Base-by-base conservation (phyloP, 2,329 filamentous ascomycete genomes). In the Cyphellophora attinorum region DNA sequence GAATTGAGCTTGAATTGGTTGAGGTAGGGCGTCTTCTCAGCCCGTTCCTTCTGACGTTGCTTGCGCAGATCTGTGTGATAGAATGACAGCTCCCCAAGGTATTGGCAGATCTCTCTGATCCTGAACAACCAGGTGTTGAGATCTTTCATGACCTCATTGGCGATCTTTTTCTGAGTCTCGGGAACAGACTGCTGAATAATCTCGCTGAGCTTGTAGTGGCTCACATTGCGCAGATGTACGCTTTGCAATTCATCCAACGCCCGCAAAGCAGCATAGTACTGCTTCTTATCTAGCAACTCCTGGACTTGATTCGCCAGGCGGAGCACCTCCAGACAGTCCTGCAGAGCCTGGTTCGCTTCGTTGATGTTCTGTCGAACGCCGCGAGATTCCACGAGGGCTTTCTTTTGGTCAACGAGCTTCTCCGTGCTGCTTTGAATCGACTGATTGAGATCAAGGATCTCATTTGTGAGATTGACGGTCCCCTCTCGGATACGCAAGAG, bases 161-260 rank as follows among this genome's bases (percentile, higher is more conserved):
- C 89, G 37, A 98, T 95, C 33, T 85, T 78, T 51, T 85, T 86
- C 52, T 94, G 86, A 1, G 86, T 95, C 3, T 84, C 79, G 1
- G 91, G 91, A 19, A 96, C 89, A 1, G 89, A 96, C 49, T 85
- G 86, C 57, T 95, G 89, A 45, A 98, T 96, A 65, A 94, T 76
- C 53, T 93, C 85, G 19, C 91, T 91, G 45, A 98, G 80, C 52
- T 88, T 89, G 60, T 95, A 93, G 46, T 95, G 85, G 2, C 85
- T 93, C 6, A 93, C 85, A 48, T 93, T 91, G 53, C 88, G 88
- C 45, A 98, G 72, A 54, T 96, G 85, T 46, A 98, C 88, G 58
- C 93, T 95, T 55, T 96, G 89, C 27, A 98, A 68, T 55, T 98
- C 91, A 51, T 96, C 91, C 30, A 98, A 68, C 3, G 89, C 89